Evolutionary conservation across 2,329 filamentous ascomycete genomes (phyloP).

Genomic region (Ceratocystis eucalypticola): DNA sequence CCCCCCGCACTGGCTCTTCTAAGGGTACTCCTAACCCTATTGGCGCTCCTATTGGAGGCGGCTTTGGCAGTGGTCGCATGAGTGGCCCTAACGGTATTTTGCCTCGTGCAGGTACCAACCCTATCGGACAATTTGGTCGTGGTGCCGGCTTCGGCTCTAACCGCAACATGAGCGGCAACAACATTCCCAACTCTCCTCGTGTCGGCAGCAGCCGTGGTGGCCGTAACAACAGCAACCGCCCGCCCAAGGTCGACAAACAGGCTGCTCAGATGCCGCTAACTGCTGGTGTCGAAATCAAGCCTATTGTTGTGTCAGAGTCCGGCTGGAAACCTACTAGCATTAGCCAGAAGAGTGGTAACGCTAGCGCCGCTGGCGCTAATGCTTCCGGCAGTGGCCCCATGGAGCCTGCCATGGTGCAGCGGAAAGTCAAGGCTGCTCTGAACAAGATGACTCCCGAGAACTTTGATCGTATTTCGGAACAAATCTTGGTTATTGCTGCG

Average conservation of each 20-base stretch:
- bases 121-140: constrained; percentile 15
- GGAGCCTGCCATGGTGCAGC: constrained; percentile 85
- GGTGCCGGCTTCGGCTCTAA: constrained; percentile 44
- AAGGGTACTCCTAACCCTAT: constrained; percentile 34
- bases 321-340: constrained; percentile 86
- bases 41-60: constrained; percentile 37
- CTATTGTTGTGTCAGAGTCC: constrained; percentile 54
- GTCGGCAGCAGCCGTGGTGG: constrained; percentile 44
- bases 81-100: constrained; percentile 7
- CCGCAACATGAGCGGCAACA: constrained; percentile 36
- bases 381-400: constrained; percentile 42
- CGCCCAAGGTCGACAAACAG: constrained; percentile 51
- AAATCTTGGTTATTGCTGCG: constrained; percentile 81
- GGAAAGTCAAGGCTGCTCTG: constrained; percentile 94
- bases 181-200: constrained; percentile 58
- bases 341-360: constrained; percentile 28
- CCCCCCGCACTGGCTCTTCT: constrained; percentile 40
- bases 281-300: constrained; percentile 65
- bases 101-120: constrained; percentile 14
- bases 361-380: constrained; percentile 26
- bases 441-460: constrained; percentile 99
- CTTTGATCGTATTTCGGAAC: constrained; percentile 87
- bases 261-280: constrained; percentile 89
- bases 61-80: constrained; percentile 17
- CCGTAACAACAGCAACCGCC: constrained; percentile 45